Evolutionary conservation across 257 asterid species (phyloP), one percentile per base, ranked within the genome.

Genomic region (Craterostigma plantagineum): DNA sequence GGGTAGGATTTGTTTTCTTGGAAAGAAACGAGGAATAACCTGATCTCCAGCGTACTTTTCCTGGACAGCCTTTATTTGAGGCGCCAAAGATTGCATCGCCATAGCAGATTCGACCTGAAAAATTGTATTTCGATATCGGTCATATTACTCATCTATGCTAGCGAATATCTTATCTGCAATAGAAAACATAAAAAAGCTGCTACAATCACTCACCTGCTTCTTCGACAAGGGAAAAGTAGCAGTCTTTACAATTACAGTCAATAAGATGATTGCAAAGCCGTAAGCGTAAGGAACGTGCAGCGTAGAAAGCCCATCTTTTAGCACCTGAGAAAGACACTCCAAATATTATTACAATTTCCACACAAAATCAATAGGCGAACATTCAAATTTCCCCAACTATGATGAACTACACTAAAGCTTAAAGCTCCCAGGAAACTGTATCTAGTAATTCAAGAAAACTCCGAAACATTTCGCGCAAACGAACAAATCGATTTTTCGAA

Each of bases 31-130:
- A 60, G 67, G 50, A 53, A 53, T 53, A 57, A 90, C 99, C 95
- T 83, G 91, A 71, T 90, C 91, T 43, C 99, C 95, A 48, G 91
- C 91, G 72, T 79, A 83, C 34, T 79, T 81, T 63, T 83, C 92
- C 78, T 83, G 99, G 57, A 90, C 75, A 65, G 91, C 95, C 67
- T 83, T 90, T 75, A 90, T 83, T 57, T 90, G 99, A 54, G 99
- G 99, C 41, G 86, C 62, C 76, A 90, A 64, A 46, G 95, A 74
- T 54, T 82, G 80, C 95, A 83, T 83, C 54, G 95, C 81, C 95
- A 90, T 80, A 38, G 99, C 68, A 16, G 99, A 90, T 69, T 83
- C 95, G 64, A 83, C 99, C 99, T 90, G 51, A 16, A n/a, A n/a
- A 50, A 37, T 50, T 23, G 35, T 6, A 23, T 2, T 23, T 23